Evolutionary conservation across 192 early-diverging fungal species (phyloP).

Genomic region (Powellomyces hirtus): DNA sequence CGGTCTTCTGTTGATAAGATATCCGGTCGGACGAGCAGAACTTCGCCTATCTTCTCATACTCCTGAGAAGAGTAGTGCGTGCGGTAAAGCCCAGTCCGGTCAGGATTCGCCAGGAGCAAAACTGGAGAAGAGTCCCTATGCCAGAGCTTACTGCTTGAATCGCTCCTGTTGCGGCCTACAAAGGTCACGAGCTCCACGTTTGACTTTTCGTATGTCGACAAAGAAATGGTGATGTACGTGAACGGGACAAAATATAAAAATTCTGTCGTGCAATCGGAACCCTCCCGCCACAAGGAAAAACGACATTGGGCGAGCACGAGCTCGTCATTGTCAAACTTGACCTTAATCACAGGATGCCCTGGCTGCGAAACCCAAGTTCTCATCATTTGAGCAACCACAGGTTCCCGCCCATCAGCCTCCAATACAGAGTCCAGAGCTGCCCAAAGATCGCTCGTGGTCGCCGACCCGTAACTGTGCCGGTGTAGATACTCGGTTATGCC

Average conservation of each 20-base stretch:
- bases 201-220: background rate
- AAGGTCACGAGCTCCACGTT: background rate
- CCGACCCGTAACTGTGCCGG: slow-evolving; percentile 74
- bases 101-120: slow-evolving; percentile 20
- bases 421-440: slow-evolving; percentile 51
- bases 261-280: background rate
- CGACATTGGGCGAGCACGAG: background rate
- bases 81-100: slow-evolving; percentile 30
- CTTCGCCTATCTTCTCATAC: background rate
- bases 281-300: background rate
- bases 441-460: slow-evolving; percentile 86
- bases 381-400: background rate
- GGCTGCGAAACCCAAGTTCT: background rate
- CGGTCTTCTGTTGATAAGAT: slow-evolving; percentile 9
- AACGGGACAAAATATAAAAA: background rate
- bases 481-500: slow-evolving; percentile 56
- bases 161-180: background rate
- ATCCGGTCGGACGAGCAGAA: background rate
- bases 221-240: background rate
- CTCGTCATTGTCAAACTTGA: background rate
- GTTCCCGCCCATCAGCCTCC: slow-evolving; percentile 34
- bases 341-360: background rate
- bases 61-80: slow-evolving; percentile 5
- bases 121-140: background rate
- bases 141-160: background rate